phyloP scores from a whole-genome alignment of 306 rosid genomes.

The Prunus salicina region DNA sequence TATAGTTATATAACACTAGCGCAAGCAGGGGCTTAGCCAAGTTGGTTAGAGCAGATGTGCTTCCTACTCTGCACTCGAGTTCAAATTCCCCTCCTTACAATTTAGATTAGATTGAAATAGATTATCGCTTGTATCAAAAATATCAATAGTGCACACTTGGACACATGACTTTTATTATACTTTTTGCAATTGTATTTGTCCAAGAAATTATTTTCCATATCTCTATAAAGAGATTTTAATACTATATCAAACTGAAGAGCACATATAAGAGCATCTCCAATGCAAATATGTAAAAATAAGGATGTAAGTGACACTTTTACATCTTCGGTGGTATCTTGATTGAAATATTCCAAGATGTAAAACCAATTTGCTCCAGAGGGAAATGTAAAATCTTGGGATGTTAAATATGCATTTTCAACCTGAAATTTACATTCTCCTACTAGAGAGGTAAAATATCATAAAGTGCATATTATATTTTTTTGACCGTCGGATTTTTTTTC shows the following conservation, averaged over 20 bases:
- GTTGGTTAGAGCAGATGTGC: rapidly evolving
- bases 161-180: no score
- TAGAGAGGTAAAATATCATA: neutral
- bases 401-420: neutral
- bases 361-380: neutral
- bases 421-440: neutral
- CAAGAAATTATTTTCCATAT: no score
- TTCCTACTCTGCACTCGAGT: rapidly evolving
- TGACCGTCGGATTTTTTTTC: neutral
- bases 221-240: no score
- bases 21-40: no score
- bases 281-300: neutral
- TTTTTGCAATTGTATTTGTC: no score
- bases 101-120: no score
- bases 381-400: neutral
- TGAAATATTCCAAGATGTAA: neutral
- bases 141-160: no score
- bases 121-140: no score
- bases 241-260: no score
- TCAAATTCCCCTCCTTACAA: rapidly evolving
- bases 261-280: no score
- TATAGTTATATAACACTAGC: no score
- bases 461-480: no score
- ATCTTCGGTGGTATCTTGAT: neutral
- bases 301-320: neutral